A percentile compares a stretch with the other conserved stretches of the same genome.
Evolutionary conservation across 2,329 filamentous ascomycete genomes (phyloP).

Genomic region (Arachnomyces sp.): DNA sequence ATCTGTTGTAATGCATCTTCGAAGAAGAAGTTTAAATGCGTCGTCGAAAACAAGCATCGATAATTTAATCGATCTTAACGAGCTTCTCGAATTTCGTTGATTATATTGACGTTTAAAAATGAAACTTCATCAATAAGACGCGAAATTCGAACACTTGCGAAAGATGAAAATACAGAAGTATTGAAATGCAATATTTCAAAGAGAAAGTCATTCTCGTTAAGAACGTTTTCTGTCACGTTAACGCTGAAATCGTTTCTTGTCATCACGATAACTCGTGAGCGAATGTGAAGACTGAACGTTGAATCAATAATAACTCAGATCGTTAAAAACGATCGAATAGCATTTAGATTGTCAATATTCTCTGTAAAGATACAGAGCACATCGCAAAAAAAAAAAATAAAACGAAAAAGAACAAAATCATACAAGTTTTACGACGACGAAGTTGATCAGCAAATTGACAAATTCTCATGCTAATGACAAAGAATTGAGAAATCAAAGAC

Average conservation of each 20-base stretch:
- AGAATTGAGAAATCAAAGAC: too few relatives aligned
- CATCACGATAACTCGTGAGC: conserved; percentile 1
- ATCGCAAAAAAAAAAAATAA: too few relatives aligned
- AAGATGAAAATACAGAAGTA: neutral
- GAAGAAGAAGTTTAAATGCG: conserved; percentile 2
- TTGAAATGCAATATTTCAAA: neutral
- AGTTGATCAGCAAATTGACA: too few relatives aligned
- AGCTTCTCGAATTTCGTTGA: neutral
- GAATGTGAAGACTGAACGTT: conserved; percentile 5
- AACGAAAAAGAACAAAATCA: too few relatives aligned
- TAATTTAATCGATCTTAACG: neutral
- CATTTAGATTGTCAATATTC: too few relatives aligned
- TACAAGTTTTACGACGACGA: too few relatives aligned
- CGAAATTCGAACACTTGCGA: neutral
- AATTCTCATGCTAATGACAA: too few relatives aligned
- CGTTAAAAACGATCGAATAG: too few relatives aligned
- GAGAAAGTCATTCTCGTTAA: neutral
- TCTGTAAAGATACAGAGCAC: too few relatives aligned
- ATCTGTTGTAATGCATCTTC: conserved; percentile 1
- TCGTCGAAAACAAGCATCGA: conserved; percentile 1
- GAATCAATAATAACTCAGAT: conserved; percentile 2
- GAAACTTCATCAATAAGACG: neutral
- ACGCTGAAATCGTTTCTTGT: neutral
- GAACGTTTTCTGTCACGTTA: neutral
- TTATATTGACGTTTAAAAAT: neutral